Percentiles rank a stretch among this genome's conserved stretches.
These are phyloP conservation scores for Starmerella kuoi DNA, from an alignment of 805 yeast species.

Conservation along the genomic window DNA sequence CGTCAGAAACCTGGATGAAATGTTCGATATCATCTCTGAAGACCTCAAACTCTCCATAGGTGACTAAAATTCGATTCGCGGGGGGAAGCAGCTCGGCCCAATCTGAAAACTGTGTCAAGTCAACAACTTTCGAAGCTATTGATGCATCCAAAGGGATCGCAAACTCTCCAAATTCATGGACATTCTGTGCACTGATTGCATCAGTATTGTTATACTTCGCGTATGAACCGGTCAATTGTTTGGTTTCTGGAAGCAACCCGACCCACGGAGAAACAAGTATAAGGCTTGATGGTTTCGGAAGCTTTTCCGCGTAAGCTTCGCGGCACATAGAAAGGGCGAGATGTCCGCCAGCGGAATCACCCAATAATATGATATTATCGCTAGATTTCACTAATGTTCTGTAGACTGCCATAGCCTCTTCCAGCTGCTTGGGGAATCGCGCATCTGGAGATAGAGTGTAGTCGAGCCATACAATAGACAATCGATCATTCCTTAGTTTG, in stretches of 20 bases:
- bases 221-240: background rate
- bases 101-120: background rate
- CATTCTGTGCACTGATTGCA: background rate
- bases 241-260: background rate
- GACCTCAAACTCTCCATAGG: conserved; percentile 16
- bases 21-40: conserved; percentile 10
- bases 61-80: background rate
- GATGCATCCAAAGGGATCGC: background rate
- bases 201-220: background rate
- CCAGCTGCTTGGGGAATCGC: conserved; percentile 24
- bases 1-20: background rate
- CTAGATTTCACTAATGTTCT: conserved; percentile 15
- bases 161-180: background rate
- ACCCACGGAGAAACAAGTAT: conserved; percentile 5
- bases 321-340: conserved; percentile 17
- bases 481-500: conserved; percentile 11
- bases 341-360: conserved; percentile 29
- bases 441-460: conserved; percentile 22
- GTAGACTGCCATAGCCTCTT: conserved; percentile 20
- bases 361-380: conserved; percentile 22
- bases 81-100: conserved; percentile 8
- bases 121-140: background rate
- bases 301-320: conserved; percentile 2
- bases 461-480: conserved; percentile 24
- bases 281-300: conserved; percentile 4